phyloP scores from a whole-genome alignment of 1,139 yeast genomes.

The Blastobotrys indianensis region DNA sequence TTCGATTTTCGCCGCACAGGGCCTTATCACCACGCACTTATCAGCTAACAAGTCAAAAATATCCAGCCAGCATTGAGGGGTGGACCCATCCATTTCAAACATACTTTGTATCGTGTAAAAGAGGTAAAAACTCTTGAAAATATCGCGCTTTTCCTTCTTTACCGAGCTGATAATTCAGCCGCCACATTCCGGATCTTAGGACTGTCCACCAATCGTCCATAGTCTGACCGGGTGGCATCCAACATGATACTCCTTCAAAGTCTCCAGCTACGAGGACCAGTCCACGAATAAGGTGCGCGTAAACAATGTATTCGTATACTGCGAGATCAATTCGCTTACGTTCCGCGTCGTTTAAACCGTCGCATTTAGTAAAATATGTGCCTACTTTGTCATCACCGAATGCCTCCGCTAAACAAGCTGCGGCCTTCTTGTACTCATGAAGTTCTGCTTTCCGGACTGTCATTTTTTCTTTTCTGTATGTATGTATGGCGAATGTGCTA shows the following conservation, averaged over 20 bases:
- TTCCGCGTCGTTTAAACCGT: constrained; percentile 33
- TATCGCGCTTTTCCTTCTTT: constrained; percentile 50
- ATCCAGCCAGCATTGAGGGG: no score
- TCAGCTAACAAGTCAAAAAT: no score
- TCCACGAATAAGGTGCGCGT: constrained; percentile 54
- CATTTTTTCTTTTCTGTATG: not conserved
- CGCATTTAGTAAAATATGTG: constrained; percentile 43
- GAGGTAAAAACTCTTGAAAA: constrained; percentile 52
- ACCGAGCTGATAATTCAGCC: constrained; percentile 46
- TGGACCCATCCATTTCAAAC: no score
- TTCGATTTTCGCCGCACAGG: no score
- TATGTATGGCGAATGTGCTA: not conserved
- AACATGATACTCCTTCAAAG: constrained; percentile 58
- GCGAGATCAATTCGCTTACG: constrained; percentile 41
- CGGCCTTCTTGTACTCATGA: constrained; percentile 50
- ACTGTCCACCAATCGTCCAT: constrained; percentile 44
- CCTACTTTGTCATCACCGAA: constrained; percentile 52
- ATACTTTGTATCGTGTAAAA: constrained; percentile 45
- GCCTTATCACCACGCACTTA: no score
- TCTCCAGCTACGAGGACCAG: constrained; percentile 46
- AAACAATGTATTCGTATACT: constrained; percentile 52
- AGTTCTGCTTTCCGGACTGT: constrained; percentile 28
- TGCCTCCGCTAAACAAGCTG: constrained; percentile 46
- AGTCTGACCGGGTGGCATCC: constrained; percentile 55
- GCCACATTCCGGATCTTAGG: constrained; percentile 52